phyloP scores from a whole-genome alignment of 2,329 filamentous ascomycete species.

The Cladosporium sp. region DNA sequence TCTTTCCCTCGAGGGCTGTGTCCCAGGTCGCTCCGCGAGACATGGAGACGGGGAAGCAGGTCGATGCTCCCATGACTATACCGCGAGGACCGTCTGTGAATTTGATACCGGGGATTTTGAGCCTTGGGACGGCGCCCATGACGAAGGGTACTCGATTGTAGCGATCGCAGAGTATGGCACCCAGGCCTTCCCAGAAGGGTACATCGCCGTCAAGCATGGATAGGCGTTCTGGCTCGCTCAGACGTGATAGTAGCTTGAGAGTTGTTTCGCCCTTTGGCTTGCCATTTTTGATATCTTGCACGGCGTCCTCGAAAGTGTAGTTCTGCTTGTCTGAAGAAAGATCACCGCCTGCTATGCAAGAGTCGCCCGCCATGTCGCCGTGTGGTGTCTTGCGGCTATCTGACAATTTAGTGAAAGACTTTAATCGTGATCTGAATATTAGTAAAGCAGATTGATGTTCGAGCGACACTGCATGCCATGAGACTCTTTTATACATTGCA shows the following conservation, averaged over 20 bases:
- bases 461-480: no score
- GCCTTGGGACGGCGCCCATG: slow-evolving; percentile 7
- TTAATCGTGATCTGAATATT: no score
- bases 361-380: no score
- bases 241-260: not conserved
- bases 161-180: slow-evolving; percentile 12
- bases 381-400: no score
- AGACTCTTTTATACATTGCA: no score
- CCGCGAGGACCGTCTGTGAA: slow-evolving; percentile 28
- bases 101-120: slow-evolving; percentile 15
- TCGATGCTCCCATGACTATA: slow-evolving; percentile 17
- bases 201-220: slow-evolving; percentile 16
- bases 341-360: no score
- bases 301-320: slow-evolving; percentile 6
- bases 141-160: slow-evolving; percentile 15
- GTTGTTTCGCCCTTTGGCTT: not conserved
- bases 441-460: no score
- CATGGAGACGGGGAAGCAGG: slow-evolving; percentile 19
- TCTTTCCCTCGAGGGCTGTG: slow-evolving; percentile 19
- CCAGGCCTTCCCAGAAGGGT: slow-evolving; percentile 15
- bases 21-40: slow-evolving; percentile 29
- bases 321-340: not conserved
- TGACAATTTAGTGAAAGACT: no score
- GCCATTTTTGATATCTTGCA: slow-evolving; percentile 2
- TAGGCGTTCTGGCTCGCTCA: not conserved